A percentile compares a stretch with the other conserved stretches of the same genome.
Conservation (phyloP, 306 rosid species). For the Nissolia schottii region DNA sequence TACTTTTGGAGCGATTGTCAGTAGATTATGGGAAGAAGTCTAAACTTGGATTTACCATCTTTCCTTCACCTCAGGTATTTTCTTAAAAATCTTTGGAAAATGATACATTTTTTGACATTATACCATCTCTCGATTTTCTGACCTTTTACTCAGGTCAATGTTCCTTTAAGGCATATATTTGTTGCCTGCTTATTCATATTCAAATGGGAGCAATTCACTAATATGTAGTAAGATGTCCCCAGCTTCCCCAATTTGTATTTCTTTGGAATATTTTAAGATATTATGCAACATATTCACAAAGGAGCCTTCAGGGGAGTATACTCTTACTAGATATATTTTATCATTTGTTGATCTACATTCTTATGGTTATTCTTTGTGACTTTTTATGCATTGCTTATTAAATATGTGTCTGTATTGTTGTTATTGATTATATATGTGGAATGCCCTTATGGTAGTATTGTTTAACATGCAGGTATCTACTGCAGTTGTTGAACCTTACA, state of each 20-base stretch:
- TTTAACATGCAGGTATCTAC: slow-evolving; percentile 58
- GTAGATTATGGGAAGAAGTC: slow-evolving; percentile 75
- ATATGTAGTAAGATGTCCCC: background rate
- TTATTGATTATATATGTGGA: background rate
- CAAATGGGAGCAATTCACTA: background rate
- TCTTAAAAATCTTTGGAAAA: background rate
- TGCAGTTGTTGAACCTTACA: slow-evolving; percentile 84
- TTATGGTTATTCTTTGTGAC: background rate
- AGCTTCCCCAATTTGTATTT: background rate
- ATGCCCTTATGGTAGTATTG: background rate
- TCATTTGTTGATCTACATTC: background rate
- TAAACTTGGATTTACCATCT: slow-evolving; percentile 69
- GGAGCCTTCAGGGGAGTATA: background rate
- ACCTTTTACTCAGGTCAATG: background rate
- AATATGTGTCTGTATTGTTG: background rate
- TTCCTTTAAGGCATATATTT: background rate
- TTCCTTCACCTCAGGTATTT: slow-evolving; percentile 75
- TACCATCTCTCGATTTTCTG: background rate
- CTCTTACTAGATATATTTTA: background rate
- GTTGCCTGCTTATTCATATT: background rate
- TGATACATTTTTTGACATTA: background rate
- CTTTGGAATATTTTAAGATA: background rate
- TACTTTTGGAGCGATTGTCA: slow-evolving; percentile 69
- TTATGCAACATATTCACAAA: background rate
- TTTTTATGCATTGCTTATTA: background rate